phyloP scores from a whole-genome alignment of 2,329 filamentous ascomycete species.

The Graphiopsis chlorocephala region DNA sequence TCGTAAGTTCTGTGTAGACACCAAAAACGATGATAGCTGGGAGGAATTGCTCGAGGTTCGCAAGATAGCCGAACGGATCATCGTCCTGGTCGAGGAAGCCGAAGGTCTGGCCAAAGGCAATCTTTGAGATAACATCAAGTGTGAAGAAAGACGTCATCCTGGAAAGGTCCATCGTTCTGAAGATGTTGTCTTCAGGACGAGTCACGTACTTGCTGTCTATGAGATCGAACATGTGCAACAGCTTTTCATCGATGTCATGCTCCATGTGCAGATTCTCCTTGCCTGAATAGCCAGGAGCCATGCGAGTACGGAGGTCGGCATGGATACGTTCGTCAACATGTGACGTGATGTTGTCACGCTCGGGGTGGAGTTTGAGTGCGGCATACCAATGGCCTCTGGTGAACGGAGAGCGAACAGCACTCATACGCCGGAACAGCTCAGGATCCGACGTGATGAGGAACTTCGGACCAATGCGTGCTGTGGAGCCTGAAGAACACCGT shows the following conservation, averaged over 20 bases:
- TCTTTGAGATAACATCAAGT: constrained; percentile 41
- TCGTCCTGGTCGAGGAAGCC: constrained; percentile 49
- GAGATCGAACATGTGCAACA: constrained; percentile 35
- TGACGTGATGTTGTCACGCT: constrained; percentile 41
- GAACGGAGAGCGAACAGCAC: constrained; percentile 37
- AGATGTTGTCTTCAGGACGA: constrained; percentile 29
- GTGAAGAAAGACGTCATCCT: constrained; percentile 40
- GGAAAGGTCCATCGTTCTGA: constrained; percentile 36
- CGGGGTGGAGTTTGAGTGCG: constrained; percentile 39
- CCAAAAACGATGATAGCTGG: constrained; percentile 47
- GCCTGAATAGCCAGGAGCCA: constrained; percentile 41
- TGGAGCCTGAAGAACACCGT: constrained; percentile 32
- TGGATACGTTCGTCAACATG: constrained; percentile 39
- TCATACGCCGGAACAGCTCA: constrained; percentile 39
- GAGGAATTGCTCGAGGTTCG: constrained; percentile 43
- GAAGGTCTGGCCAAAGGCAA: constrained; percentile 46
- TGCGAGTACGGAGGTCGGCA: constrained; percentile 36
- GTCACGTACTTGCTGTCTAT: constrained; percentile 36
- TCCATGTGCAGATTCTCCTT: constrained; percentile 40
- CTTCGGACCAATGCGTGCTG: constrained; percentile 36
- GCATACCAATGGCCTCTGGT: constrained; percentile 38
- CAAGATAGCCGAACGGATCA: constrained; percentile 51
- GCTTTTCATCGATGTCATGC: constrained; percentile 36
- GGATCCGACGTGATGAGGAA: constrained; percentile 39
- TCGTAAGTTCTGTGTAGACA: constrained; percentile 43